Percentiles rank a stretch among this genome's conserved stretches.
phyloP scores from a whole-genome alignment of 2,329 filamentous ascomycete genomes.

The Aschersonia sp. region DNA sequence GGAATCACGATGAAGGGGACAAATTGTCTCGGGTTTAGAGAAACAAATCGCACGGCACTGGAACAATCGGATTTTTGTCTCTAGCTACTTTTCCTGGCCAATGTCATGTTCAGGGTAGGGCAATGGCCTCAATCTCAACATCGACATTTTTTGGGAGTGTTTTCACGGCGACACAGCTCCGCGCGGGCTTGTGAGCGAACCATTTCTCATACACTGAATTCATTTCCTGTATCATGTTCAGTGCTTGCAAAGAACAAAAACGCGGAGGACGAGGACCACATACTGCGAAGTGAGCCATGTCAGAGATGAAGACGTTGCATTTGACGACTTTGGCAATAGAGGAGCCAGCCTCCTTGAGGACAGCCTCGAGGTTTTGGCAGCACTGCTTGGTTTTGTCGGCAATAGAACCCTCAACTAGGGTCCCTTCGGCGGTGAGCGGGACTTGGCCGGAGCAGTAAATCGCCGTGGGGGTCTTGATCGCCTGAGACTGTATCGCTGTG shows the following conservation, averaged over 20 bases:
- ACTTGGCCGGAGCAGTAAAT: slow-evolving; percentile 63
- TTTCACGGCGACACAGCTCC: slow-evolving; percentile 83
- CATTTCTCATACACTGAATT: slow-evolving; percentile 75
- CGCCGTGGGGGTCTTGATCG: slow-evolving; percentile 48
- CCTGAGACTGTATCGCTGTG: slow-evolving; percentile 36
- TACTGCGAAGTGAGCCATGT: slow-evolving; percentile 76
- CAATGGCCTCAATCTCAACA: slow-evolving; percentile 84
- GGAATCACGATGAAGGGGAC: too few relatives aligned
- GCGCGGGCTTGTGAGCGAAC: slow-evolving; percentile 72
- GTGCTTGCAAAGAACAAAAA: not conserved
- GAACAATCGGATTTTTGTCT: too few relatives aligned
- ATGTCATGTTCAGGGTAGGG: slow-evolving; percentile 34
- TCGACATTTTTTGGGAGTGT: slow-evolving; percentile 74
- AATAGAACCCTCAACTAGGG: slow-evolving; percentile 43
- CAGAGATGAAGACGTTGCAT: slow-evolving; percentile 78
- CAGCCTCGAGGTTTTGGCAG: slow-evolving; percentile 68
- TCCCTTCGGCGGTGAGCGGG: slow-evolving; percentile 44
- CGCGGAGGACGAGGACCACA: slow-evolving; percentile 9
- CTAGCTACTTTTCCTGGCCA: too few relatives aligned
- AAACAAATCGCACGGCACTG: too few relatives aligned
- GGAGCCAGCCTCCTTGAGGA: slow-evolving; percentile 70
- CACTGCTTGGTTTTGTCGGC: slow-evolving; percentile 47
- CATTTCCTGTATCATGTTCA: slow-evolving; percentile 40
- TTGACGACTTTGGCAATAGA: slow-evolving; percentile 73
- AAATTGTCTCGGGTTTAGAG: too few relatives aligned